Evolutionary conservation across 345 rosid genomes (phyloP), one percentile per base, ranked within the genome.

Genomic region (Ceriops decandra): DNA sequence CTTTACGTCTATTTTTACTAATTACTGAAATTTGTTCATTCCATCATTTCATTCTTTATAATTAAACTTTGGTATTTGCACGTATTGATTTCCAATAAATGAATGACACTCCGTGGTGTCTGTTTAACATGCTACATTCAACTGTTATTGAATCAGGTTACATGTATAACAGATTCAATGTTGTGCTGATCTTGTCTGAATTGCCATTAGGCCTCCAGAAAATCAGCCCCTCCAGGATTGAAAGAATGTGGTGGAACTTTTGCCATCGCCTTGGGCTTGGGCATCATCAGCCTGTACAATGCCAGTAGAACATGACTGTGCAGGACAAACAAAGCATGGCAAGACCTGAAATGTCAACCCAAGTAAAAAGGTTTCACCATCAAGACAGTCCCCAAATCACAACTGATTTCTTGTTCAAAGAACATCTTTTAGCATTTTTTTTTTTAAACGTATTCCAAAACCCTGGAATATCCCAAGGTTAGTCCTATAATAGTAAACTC

Each of bases 241-340:
- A 22, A 5, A 38, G 9, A 27, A 16, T 13, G 3, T 7, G 19
- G 27, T 6, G 19, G 6, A 21, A 51, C 68, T 54, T 42, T 62
- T 36, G 53, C 36, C 26, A 6, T 38, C 36, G 36, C 9, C 36
- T 33, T 28, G 49, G 22, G 24, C 54, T 38, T 63, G 19, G 74
- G 32, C 63, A 38, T 58, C 5, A 21, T 17, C 60, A n/a, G 51
- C 63, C 74, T 56, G 62, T 38, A 53, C 63, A 26, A 53, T 57
- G 19, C 36, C 63, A 46, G 28, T 19, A 70, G 35, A 36, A 32
- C 5, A 51, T 51, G 20, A 26, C 22, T 21, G 13, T 56, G 7
- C 4, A 5, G 21, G 15, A 52, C 1, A 8, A 26, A 60, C 16
- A 42, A 11, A 42, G 16, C 49, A 42, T 42, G 13, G 19, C 49